Conservation (phyloP, 2,329 filamentous ascomycete genomes). For the Calonectria hawksworthii region DNA sequence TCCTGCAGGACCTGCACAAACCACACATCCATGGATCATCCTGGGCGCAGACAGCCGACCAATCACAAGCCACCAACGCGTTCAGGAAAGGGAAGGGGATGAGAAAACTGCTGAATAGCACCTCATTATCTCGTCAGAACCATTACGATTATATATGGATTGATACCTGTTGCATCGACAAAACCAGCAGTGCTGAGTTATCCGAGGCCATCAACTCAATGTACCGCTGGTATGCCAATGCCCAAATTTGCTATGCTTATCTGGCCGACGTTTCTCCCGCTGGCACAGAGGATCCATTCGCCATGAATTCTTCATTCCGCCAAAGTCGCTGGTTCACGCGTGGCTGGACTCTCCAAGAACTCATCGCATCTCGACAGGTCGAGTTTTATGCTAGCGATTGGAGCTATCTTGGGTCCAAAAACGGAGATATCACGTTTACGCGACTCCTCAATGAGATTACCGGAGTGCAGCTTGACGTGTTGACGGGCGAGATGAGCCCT, state of each 20-base stretch:
- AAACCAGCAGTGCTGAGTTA: slow-evolving; percentile 31
- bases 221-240: slow-evolving; percentile 30
- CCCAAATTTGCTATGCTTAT: slow-evolving; percentile 31
- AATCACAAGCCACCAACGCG: not conserved
- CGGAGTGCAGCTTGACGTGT: slow-evolving; percentile 8
- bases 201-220: slow-evolving; percentile 37
- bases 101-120: not conserved
- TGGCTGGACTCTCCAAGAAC: slow-evolving; percentile 37
- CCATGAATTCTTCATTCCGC: not conserved
- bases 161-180: slow-evolving; percentile 37
- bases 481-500: slow-evolving; percentile 5
- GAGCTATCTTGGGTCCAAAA: slow-evolving; percentile 23
- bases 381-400: slow-evolving; percentile 26
- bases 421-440: not conserved
- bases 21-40: not conserved
- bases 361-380: slow-evolving; percentile 9
- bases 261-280: slow-evolving; percentile 22
- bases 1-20: slow-evolving; percentile 10
- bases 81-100: not conserved
- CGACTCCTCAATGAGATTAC: slow-evolving; percentile 11
- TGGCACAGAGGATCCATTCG: not conserved
- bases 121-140: not conserved
- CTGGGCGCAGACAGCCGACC: not conserved
- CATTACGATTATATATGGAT: slow-evolving; percentile 25
- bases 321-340: slow-evolving; percentile 21